phyloP scores from a whole-genome alignment of 495 filamentous ascomycete genomes.

The Ramalina intermedia region DNA sequence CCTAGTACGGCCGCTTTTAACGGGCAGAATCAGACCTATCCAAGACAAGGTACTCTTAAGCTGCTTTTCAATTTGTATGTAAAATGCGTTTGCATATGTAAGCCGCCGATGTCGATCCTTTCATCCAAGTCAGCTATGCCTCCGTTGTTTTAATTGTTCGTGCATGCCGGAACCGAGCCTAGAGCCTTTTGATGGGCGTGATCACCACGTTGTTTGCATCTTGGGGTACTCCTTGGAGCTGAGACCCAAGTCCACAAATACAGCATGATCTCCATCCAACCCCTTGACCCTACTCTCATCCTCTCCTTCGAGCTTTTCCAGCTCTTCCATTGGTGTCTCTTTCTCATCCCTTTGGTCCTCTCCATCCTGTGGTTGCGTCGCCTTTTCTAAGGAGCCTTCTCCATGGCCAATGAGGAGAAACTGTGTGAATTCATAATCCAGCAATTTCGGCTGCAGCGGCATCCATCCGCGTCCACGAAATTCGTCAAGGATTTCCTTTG shows the following conservation, averaged over 20 bases:
- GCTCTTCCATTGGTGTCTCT: slow-evolving; percentile 42
- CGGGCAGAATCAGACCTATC: too few species aligned
- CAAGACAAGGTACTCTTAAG: too few species aligned
- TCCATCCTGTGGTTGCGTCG: slow-evolving; percentile 36
- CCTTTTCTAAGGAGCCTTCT: slow-evolving; percentile 43
- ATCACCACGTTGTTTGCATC: slow-evolving; percentile 35
- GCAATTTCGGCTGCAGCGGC: slow-evolving; percentile 55
- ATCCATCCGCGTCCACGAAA: slow-evolving; percentile 65
- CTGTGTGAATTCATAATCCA: slow-evolving; percentile 68
- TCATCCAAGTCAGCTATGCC: too few species aligned
- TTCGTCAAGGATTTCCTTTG: slow-evolving; percentile 55
- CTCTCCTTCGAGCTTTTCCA: slow-evolving; percentile 39
- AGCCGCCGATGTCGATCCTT: too few species aligned
- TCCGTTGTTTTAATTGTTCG: too few species aligned
- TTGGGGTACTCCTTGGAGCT: slow-evolving; percentile 36
- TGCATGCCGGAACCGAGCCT: too few species aligned
- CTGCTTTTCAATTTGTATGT: too few species aligned
- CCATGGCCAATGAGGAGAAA: slow-evolving; percentile 71
- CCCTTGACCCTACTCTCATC: slow-evolving; percentile 1
- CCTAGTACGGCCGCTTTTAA: too few species aligned
- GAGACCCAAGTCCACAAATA: slow-evolving; percentile 38
- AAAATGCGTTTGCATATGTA: too few species aligned
- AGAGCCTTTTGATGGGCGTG: too few species aligned
- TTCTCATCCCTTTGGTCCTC: slow-evolving; percentile 40
- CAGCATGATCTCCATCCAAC: slow-evolving; percentile 28